These are phyloP conservation scores for Xanthoconium stramineum DNA, from an alignment of 768 basidiomycete species.

Conservation along the genomic window DNA sequence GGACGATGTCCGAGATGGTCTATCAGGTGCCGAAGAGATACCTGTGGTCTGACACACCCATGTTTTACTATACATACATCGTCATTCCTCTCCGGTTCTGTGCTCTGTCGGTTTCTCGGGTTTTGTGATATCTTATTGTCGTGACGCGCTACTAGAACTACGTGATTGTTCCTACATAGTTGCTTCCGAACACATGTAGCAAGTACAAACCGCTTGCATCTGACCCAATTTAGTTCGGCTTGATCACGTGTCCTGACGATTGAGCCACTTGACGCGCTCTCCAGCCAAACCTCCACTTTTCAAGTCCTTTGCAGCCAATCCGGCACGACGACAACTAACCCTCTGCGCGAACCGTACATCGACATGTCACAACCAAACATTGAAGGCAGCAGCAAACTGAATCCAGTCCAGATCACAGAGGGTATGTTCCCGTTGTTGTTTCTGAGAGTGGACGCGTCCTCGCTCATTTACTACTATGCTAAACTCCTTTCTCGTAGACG, in stretches of 20 bases:
- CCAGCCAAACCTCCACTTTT: not conserved
- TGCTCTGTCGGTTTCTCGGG: not conserved
- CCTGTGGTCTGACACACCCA: constrained; percentile 14
- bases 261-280: not conserved
- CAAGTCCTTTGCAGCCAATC: not conserved
- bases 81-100: not conserved
- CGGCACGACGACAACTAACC: not conserved
- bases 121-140: constrained; percentile 1
- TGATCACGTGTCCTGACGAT: constrained; percentile 17
- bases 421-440: constrained; percentile 41
- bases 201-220: not conserved
- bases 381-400: constrained; percentile 32
- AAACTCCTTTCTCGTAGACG: constrained; percentile 34
- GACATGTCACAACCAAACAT: constrained; percentile 18
- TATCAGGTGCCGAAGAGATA: constrained; percentile 58
- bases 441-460: constrained; percentile 2
- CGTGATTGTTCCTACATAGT: no score
- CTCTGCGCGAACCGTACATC: not conserved
- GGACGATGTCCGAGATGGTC: constrained; percentile 38
- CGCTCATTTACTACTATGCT: not conserved
- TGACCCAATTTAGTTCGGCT: not conserved
- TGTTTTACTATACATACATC: not conserved
- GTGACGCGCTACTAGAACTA: not conserved
- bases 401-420: constrained; percentile 59
- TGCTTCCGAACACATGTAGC: no score